A percentile compares a stretch with the other conserved stretches of the same genome.
Conservation (phyloP, 345 rosid genomes). For the Pugionium dolabratum region DNA sequence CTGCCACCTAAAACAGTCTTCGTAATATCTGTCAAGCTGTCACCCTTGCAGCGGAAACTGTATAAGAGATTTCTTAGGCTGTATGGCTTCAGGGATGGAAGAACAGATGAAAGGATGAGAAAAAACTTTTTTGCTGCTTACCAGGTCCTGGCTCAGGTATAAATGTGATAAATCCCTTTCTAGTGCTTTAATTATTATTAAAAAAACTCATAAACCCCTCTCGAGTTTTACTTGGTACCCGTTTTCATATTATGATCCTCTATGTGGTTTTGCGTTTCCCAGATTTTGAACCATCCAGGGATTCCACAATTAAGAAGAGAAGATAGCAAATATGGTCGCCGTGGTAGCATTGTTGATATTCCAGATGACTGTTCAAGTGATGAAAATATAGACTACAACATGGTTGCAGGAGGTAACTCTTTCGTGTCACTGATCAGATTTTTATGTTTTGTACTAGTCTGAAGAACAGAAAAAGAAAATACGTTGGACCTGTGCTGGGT, state of each 20-base stretch:
- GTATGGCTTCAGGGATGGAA: conserved; percentile 74
- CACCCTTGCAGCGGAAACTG: conserved; percentile 82
- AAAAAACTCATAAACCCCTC: conserved; percentile 2
- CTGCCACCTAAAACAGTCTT: conserved; percentile 98
- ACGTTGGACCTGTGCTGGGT: neutral
- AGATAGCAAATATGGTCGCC: conserved; percentile 57
- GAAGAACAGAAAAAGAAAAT: neutral
- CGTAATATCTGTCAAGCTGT: conserved; percentile 93
- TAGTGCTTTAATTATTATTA: conserved; percentile 7
- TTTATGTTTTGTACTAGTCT: conserved; percentile 19
- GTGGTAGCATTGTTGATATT: conserved; percentile 74
- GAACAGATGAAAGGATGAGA: conserved; percentile 65
- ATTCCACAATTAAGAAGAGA: conserved; percentile 89
- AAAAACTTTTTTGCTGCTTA: conserved; percentile 97
- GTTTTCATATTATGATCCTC: conserved; percentile 12
- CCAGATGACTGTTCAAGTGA: conserved; percentile 93
- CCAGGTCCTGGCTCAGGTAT: conserved; percentile 99
- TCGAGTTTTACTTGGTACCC: conserved; percentile 1
- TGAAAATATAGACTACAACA: conserved; percentile 80
- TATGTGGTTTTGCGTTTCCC: conserved; percentile 36
- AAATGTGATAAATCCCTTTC: conserved; percentile 20
- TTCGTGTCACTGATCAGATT: conserved; percentile 12
- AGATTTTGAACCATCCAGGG: conserved; percentile 99
- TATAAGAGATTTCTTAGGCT: conserved; percentile 93
- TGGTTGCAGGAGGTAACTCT: conserved; percentile 67